Evolutionary conservation across 2,329 filamentous ascomycete genomes (phyloP).

Genomic region (Fusarium udum): DNA sequence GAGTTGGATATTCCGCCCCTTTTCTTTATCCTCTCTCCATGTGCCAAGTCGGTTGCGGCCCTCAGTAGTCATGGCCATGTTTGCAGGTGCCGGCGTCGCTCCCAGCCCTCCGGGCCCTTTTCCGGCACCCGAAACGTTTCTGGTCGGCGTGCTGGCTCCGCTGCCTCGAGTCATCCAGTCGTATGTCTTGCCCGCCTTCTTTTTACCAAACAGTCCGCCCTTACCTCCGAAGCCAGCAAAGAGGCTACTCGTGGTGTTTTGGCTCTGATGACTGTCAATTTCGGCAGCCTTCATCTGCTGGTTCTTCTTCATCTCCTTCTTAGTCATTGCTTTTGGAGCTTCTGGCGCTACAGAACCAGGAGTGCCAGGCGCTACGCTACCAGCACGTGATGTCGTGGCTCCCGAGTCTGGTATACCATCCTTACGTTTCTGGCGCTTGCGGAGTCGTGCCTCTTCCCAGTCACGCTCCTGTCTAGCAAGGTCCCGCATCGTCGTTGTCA

Average conservation of each 20-base stretch:
- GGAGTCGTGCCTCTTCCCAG: constrained; percentile 76
- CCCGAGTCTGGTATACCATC: constrained; percentile 64
- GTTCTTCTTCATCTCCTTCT: constrained; percentile 85
- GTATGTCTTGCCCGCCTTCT: constrained; percentile 74
- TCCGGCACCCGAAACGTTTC: constrained; percentile 46
- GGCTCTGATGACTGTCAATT: constrained; percentile 79
- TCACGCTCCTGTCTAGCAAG: constrained; percentile 73
- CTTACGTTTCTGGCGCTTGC: constrained; percentile 71
- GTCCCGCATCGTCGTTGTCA: constrained; percentile 65
- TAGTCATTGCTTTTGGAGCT: constrained; percentile 75
- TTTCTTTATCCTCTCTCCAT: constrained; percentile 80
- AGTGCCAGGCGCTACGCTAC: constrained; percentile 67
- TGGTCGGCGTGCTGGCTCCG: constrained; percentile 62
- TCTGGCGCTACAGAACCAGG: constrained; percentile 72
- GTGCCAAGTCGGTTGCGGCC: constrained; percentile 73
- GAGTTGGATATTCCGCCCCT: constrained; percentile 82
- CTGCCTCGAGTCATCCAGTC: constrained; percentile 76
- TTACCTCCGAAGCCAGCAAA: constrained; percentile 73
- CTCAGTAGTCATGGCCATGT: constrained; percentile 61
- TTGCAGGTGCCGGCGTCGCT: constrained; percentile 44
- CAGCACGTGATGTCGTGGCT: constrained; percentile 59
- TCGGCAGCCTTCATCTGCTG: constrained; percentile 81
- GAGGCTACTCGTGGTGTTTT: constrained; percentile 84
- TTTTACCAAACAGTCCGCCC: constrained; percentile 65
- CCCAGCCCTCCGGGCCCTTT: constrained; percentile 47